Base-by-base conservation (phyloP, 2,329 filamentous ascomycete species). In the Ceratocystis cacaofunesta region DNA sequence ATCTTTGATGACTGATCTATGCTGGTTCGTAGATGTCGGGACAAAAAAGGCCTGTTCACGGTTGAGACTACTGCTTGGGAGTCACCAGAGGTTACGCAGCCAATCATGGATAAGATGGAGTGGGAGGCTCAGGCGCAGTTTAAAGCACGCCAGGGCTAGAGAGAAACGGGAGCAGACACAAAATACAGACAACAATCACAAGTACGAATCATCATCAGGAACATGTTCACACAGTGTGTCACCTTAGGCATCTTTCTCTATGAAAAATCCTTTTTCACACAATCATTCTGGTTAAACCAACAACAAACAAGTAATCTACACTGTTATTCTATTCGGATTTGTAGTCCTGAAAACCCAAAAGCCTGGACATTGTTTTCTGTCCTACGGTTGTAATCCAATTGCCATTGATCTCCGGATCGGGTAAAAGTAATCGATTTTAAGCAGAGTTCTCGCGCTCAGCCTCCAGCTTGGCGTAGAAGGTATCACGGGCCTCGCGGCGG, bases 41-140 rank as follows among this genome's bases (percentile, higher is more conserved):
- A 85, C 72, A 78, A 75, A 69, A 81, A 81, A 15, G 81, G 81
- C 3, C 75, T 67, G 6, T 87, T 86, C 70, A 80, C 77, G 72
- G 80, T 85, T 55, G 84, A 87, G 74, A 87, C 84, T 28, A 86
- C 84, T 12, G 77, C 79, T 55, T 86, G 83, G 84, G 83, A 86
- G 74, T 77, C 46, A 15, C 60, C 66, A 50, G 32, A 63, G 36
- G 25, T 58, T n/a, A 67, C 65, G 19, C 46, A 64, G n/a, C 65
- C 65, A 57, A 65, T 67, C 62, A 67, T 67, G 62, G 57, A 64
- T 28, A 65, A 44, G 43, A 64, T 67, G 36, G 65, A 67, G 44
- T 52, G 46, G 57, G 62, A 67, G 25, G 44, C 65, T 61, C 62
- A 67, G 44, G 57, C 62, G 19, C 60, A 55, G 36, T 67, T 67